Percentiles rank a stretch among this genome's conserved stretches.
Conservation (phyloP, 2,329 filamentous ascomycete genomes). For the Byssochlamys sp. region DNA sequence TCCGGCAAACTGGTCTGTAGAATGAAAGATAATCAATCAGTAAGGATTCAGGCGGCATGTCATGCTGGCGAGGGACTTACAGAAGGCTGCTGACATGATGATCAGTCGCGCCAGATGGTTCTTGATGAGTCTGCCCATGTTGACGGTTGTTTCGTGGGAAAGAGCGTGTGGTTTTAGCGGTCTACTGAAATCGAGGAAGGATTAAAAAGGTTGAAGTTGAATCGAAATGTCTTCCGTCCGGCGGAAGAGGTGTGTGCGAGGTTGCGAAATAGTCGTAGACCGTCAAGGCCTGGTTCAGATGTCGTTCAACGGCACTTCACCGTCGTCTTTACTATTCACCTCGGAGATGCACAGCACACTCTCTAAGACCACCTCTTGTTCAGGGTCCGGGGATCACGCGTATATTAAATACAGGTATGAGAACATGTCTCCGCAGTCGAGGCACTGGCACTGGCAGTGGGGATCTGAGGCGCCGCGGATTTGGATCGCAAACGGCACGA, state of each 20-base stretch:
- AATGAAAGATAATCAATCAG: constrained; percentile 5
- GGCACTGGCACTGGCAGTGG: not conserved
- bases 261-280: not conserved
- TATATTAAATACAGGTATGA: not conserved
- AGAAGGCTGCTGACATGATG: constrained; percentile 70
- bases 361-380: not conserved
- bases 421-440: not conserved
- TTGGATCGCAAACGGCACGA: not conserved
- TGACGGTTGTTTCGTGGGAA: constrained; percentile 8
- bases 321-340: constrained; percentile 1
- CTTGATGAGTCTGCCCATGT: constrained; percentile 97
- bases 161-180: not conserved
- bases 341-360: not conserved
- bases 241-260: constrained; percentile 13
- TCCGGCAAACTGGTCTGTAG: constrained; percentile 71
- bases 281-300: constrained; percentile 2
- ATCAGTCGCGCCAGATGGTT: constrained; percentile 98
- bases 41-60: constrained; percentile 1
- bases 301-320: constrained; percentile 6
- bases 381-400: not conserved
- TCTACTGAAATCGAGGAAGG: not conserved
- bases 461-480: not conserved
- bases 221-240: constrained; percentile 14
- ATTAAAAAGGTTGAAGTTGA: constrained; percentile 1
- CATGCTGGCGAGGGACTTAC: constrained; percentile 39